Base-by-base conservation (phyloP, 345 rosid species). In the Psidium guajava region DNA sequence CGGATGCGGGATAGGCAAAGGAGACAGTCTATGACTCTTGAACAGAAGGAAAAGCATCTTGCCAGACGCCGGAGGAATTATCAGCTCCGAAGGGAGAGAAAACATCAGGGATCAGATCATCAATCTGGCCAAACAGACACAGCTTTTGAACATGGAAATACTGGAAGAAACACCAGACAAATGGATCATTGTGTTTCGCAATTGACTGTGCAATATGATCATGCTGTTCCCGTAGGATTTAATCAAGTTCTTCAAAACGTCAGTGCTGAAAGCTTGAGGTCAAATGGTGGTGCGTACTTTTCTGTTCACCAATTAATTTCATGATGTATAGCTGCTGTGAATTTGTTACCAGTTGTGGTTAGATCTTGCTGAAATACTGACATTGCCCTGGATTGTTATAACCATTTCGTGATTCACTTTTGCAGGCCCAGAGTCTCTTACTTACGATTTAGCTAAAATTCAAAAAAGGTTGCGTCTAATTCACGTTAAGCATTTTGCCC, bases 31-130 rank as follows among this genome's bases (percentile, higher is more conserved):
- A 97, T 97, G 99, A 96, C 93, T 89, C 90, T 88, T 47, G 97
- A 94, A 57, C 98, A 97, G 89, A 93, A 94, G 88, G 99, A 97
- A 74, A 94, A 90, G 52, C 99, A 97, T 90, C 95, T 97, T 54
- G 98, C 99, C 73, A 85, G 98, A 81, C 98, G 99, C 25, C 96
- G 99, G 27, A 91, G 92, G 83, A 96, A 97, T 84, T 96, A 97
- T 82, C 98, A 94, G 85, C 88, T 96, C 8, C 86, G 98, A 69
- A 90, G 98, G 83, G 93, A 91, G 83, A 93, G 95, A 91, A 94
- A 89, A 90, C 87, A 85, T 22, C 85, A 88, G 82, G 89, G 86
- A 22, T 81, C 86, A 12, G 92, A 87, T 83, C 86, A 92, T 85
- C 96, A 89, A 82, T 55, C 86, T 81, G 83, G 88, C 61, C 86